Evolutionary conservation across 805 yeast genomes (phyloP), one percentile per base, ranked within the genome.

Genomic region (Yamadazyma philogaea): DNA sequence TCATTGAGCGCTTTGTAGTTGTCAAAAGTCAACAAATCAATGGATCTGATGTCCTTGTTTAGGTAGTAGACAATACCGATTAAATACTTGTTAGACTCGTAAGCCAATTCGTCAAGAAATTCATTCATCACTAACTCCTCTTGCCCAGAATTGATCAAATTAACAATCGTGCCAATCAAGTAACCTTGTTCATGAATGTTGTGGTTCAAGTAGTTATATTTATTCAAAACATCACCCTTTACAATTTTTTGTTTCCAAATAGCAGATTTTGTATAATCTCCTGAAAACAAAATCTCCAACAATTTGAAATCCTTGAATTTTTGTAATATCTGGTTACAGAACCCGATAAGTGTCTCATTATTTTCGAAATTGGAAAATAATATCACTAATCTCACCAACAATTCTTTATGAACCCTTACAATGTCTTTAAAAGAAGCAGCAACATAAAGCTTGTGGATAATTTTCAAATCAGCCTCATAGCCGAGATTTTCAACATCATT

Each of bases 21-120:
- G 7, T 35, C 46, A 17, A 34, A 49, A 4, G 31, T 34, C 24
- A 49, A 33, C 22, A 38, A 34, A 6, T 37, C 42, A 17, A 46
- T 24, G 14, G 37, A 33, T 10, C 28, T 8, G 6, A 38, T 10
- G 30, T 60, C 59, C 37, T 56, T 48, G 37, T 62, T 64, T 27
- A 64, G 56, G 38, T 66, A 55, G 41, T 58, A 51, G 1, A 66
- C 56, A 24, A 70, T 47, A 2, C 73, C 75, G 21, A 57, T 55
- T 34, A 70, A 58, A 31, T 64, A 61, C 20, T 52, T 44, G 33
- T 49, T 46, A 5, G 38, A 18, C 39, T 61, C 62, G 31, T 61
- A 43, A 45, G 72, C 71, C 40, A 80, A 61, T 39, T 64, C 62
- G 3, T 63, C 53, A 8, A 72, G 60, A 37, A 82, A 60, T 14